phyloP scores from a whole-genome alignment of 108 stramenopile species.

The Cyclotella cryptica region DNA sequence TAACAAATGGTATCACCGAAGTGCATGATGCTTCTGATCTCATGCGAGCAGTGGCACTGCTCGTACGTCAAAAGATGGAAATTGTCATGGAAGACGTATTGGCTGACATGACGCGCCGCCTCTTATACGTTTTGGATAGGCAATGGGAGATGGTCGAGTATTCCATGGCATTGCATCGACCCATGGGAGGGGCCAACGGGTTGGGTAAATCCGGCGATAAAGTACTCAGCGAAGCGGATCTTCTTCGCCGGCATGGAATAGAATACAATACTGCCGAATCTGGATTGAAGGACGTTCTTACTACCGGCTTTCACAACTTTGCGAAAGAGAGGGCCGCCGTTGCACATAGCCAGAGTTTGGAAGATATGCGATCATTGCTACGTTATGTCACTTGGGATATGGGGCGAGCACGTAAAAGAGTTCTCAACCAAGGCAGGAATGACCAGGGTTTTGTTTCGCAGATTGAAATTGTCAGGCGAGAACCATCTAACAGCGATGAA shows the following conservation, averaged over 20 bases:
- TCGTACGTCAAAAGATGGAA: conserved; percentile 36
- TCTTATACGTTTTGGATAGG: conserved; percentile 31
- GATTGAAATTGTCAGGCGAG: conserved; percentile 28
- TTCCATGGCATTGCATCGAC: conserved; percentile 29
- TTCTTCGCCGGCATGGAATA: conserved; percentile 10
- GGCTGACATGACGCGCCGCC: conserved; percentile 34
- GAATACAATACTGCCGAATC: conserved; percentile 17
- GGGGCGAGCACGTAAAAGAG: conserved; percentile 29
- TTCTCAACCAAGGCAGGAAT: neutral
- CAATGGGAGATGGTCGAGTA: conserved; percentile 45
- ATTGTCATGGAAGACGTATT: conserved; percentile 40
- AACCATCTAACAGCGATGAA: neutral
- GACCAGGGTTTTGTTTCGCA: conserved; percentile 24
- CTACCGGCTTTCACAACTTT: conserved; percentile 28
- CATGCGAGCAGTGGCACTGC: conserved; percentile 28
- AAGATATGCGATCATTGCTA: conserved; percentile 33
- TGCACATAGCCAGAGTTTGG: conserved; percentile 19
- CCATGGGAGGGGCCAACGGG: conserved; percentile 24
- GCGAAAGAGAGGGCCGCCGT: conserved; percentile 19
- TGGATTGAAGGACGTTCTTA: conserved; percentile 20
- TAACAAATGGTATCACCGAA: conserved; percentile 37
- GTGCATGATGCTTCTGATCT: conserved; percentile 37
- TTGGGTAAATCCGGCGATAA: conserved; percentile 27
- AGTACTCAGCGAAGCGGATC: neutral
- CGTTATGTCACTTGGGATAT: conserved; percentile 44